These are phyloP conservation scores for Balansia obtecta DNA, from an alignment of 2,329 filamentous ascomycete genomes.

Conservation along the genomic window DNA sequence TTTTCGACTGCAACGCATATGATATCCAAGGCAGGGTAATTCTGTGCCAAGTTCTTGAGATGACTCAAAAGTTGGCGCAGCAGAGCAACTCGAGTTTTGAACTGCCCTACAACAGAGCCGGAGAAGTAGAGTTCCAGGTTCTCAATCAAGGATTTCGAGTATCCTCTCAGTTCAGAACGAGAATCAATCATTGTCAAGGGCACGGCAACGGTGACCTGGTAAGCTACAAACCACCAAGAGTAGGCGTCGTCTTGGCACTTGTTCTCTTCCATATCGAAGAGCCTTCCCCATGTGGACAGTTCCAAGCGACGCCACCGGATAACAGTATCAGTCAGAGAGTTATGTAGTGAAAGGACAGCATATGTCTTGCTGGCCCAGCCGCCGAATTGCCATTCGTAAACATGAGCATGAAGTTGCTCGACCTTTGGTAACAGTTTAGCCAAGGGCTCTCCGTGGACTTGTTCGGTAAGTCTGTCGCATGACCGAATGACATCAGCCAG, in stretches of 20 bases:
- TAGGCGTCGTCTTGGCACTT: conserved; percentile 68
- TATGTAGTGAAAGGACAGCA: conserved; percentile 57
- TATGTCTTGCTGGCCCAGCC: conserved; percentile 75
- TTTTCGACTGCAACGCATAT: conserved; percentile 59
- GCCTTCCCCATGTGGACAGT: conserved; percentile 77
- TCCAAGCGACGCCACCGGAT: conserved; percentile 87
- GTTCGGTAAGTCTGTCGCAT: conserved; percentile 62
- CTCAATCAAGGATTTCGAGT: conserved; percentile 57
- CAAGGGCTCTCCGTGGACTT: conserved; percentile 70
- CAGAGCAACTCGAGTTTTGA: conserved; percentile 56
- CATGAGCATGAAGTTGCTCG: conserved; percentile 72
- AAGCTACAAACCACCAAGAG: conserved; percentile 94
- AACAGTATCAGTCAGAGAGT: conserved; percentile 66
- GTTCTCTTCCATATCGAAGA: conserved; percentile 73
- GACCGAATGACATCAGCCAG: conserved; percentile 65
- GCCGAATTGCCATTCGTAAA: conserved; percentile 86
- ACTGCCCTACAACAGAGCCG: conserved; percentile 72
- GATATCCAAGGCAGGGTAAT: conserved; percentile 43
- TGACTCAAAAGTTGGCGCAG: conserved; percentile 55
- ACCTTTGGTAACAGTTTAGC: conserved; percentile 76
- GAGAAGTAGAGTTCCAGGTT: conserved; percentile 71
- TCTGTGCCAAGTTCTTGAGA: conserved; percentile 45
- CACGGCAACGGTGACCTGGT: conserved; percentile 73
- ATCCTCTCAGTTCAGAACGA: conserved; percentile 44
- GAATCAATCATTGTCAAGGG: conserved; percentile 54